A percentile compares a stretch with the other conserved stretches of the same genome.
phyloP scores from a whole-genome alignment of 2,329 filamentous ascomycete species.

The Colletotrichum trifolii region DNA sequence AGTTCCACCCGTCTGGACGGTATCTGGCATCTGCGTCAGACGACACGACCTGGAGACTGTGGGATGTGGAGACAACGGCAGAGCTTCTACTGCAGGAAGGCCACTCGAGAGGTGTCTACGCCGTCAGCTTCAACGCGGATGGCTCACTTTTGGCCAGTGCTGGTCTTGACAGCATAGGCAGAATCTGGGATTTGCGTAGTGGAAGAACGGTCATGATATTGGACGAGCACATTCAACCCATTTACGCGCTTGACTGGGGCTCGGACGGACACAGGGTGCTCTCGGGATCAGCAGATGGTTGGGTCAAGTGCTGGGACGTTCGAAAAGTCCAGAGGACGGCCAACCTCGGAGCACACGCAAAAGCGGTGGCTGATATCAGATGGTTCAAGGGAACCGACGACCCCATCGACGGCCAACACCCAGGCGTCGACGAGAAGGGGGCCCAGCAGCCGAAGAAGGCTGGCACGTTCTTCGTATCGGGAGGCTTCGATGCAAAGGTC shows the following conservation, averaged over 20 bases:
- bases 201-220: slow-evolving; percentile 96
- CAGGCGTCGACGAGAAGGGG: slow-evolving; percentile 74
- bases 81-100: slow-evolving; percentile 93
- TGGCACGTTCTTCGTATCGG: slow-evolving; percentile 89
- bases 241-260: slow-evolving; percentile 93
- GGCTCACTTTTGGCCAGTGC: slow-evolving; percentile 91
- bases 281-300: slow-evolving; percentile 93
- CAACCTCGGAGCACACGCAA: slow-evolving; percentile 89
- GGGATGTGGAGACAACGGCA: slow-evolving; percentile 88
- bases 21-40: slow-evolving; percentile 95
- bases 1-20: slow-evolving; percentile 91
- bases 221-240: slow-evolving; percentile 85
- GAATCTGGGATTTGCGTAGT: slow-evolving; percentile 94
- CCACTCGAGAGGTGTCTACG: slow-evolving; percentile 92
- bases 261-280: slow-evolving; percentile 91
- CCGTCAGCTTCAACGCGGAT: slow-evolving; percentile 89
- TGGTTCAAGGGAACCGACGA: slow-evolving; percentile 94
- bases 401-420: slow-evolving; percentile 69
- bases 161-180: slow-evolving; percentile 93
- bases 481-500: slow-evolving; percentile 94
- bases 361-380: slow-evolving; percentile 89
- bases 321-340: slow-evolving; percentile 86
- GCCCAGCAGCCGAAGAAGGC: slow-evolving; percentile 80
- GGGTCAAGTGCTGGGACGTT: slow-evolving; percentile 98
- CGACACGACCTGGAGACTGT: slow-evolving; percentile 96